A percentile compares a stretch with the other conserved stretches of the same genome.
phyloP scores from a whole-genome alignment of 768 basidiomycete species.

The Dacryopinax primogenitus region DNA sequence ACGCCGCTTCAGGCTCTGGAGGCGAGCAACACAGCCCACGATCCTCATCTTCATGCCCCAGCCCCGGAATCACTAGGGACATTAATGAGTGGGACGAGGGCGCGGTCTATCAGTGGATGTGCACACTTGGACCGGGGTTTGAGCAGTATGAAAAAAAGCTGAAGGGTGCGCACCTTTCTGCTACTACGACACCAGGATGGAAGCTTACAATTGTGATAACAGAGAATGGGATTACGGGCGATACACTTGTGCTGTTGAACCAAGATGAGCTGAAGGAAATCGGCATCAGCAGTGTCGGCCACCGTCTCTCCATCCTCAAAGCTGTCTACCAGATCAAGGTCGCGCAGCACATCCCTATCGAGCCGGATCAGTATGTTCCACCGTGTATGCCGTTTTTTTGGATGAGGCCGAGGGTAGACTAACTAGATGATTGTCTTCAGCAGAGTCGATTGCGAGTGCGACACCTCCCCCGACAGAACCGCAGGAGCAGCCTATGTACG shows the following conservation, averaged over 20 bases:
- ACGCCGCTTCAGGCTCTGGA: background rate
- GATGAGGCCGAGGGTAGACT: conserved; percentile 4
- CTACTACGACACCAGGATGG: background rate
- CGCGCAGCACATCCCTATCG: conserved; percentile 67
- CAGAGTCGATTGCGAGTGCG: background rate
- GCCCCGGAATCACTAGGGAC: background rate
- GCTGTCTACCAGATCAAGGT: conserved; percentile 84
- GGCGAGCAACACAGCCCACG: background rate
- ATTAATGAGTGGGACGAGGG: conserved; percentile 29
- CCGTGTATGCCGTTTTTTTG: conserved; percentile 48
- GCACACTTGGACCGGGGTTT: conserved; percentile 48
- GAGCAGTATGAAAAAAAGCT: conserved; percentile 76
- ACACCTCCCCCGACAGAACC: conserved; percentile 50
- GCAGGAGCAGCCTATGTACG: conserved; percentile 43
- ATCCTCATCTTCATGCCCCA: background rate
- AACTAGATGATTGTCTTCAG: conserved; percentile 21
- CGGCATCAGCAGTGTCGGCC: conserved; percentile 82
- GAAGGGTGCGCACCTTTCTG: conserved; percentile 41
- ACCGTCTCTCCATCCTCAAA: conserved; percentile 82
- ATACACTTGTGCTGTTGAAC: conserved; percentile 72
- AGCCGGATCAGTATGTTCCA: conserved; percentile 73
- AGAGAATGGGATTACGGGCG: conserved; percentile 91
- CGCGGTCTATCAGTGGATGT: conserved; percentile 62
- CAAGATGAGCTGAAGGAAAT: conserved; percentile 73
- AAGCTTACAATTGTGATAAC: conserved; percentile 15